These are phyloP conservation scores for Penicillium arizonense DNA, from an alignment of 495 filamentous ascomycete genomes.

Conservation along the genomic window DNA sequence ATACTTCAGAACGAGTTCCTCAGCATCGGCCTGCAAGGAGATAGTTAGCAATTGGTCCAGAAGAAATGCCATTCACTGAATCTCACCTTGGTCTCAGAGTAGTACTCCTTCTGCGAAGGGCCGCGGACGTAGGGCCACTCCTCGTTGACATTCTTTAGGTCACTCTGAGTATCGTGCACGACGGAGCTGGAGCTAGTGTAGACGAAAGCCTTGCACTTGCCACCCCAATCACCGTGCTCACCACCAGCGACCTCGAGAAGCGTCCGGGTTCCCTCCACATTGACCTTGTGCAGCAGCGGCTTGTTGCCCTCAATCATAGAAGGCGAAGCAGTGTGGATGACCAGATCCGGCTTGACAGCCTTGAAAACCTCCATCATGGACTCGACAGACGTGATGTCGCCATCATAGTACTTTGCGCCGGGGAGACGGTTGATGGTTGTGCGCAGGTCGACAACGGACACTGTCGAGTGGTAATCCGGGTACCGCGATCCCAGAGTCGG, in stretches of 20 bases:
- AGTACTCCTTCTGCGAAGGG: conserved; percentile 77
- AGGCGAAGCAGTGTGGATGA: conserved; percentile 94
- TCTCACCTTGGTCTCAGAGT: conserved; percentile 80
- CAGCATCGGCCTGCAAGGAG: conserved; percentile 69
- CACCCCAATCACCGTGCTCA: conserved; percentile 52
- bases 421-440: conserved; percentile 73
- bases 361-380: conserved; percentile 65
- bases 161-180: conserved; percentile 73
- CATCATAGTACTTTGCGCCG: conserved; percentile 74
- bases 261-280: conserved; percentile 83
- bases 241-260: conserved; percentile 74
- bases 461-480: conserved; percentile 46
- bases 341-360: conserved; percentile 73
- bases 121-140: conserved; percentile 75
- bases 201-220: conserved; percentile 83
- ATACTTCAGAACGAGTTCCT: conserved; percentile 77
- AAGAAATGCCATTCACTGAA: neutral
- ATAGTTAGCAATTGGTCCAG: conserved; percentile 1
- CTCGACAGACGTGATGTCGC: conserved; percentile 78
- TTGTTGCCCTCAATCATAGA: conserved; percentile 51
- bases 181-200: conserved; percentile 92
- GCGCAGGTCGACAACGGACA: conserved; percentile 85
- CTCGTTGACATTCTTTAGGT: conserved; percentile 90
- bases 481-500: conserved; percentile 40
- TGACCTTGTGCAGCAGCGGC: conserved; percentile 64